Conservation (phyloP, 1,284 basidiomycete genomes). For the Pseudozyma pruni region DNA sequence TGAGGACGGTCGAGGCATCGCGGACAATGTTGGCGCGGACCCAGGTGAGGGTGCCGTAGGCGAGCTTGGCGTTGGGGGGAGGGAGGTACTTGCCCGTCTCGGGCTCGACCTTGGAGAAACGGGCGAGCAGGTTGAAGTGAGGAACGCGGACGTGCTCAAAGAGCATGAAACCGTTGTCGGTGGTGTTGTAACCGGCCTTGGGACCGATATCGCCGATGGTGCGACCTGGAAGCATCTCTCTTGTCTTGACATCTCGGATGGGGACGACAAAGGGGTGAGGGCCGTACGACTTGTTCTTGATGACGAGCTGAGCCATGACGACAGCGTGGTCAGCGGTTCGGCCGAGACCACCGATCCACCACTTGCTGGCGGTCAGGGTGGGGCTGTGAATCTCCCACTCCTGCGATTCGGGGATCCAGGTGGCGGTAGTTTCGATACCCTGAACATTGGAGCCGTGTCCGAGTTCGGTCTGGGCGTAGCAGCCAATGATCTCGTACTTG, state of each 20-base stretch:
- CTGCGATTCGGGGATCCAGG: conserved; percentile 51
- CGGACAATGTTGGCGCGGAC: conserved; percentile 68
- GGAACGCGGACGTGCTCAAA: conserved; percentile 64
- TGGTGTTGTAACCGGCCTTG: conserved; percentile 66
- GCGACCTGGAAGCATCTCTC: conserved; percentile 67
- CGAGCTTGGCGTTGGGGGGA: conserved; percentile 53
- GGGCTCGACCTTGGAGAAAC: conserved; percentile 65
- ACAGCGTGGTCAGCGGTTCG: conserved; percentile 68
- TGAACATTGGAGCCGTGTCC: conserved; percentile 63
- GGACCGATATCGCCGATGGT: conserved; percentile 68
- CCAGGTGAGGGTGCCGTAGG: conserved; percentile 57
- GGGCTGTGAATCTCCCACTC: conserved; percentile 59
- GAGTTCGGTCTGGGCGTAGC: conserved; percentile 63
- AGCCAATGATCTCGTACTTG: conserved; percentile 59
- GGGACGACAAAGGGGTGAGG: conserved; percentile 69
- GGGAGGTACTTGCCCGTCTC: conserved; percentile 59
- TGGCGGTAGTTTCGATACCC: conserved; percentile 59
- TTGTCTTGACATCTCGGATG: conserved; percentile 67
- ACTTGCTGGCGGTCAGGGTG: conserved; percentile 56
- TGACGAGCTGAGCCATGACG: conserved; percentile 69
- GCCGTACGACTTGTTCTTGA: conserved; percentile 67
- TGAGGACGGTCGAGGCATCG: conserved; percentile 64
- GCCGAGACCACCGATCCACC: conserved; percentile 69
- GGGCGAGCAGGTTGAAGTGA: conserved; percentile 68
- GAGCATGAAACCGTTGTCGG: conserved; percentile 67